Conservation (phyloP, 768 basidiomycete species). For the Suillus variegatus region DNA sequence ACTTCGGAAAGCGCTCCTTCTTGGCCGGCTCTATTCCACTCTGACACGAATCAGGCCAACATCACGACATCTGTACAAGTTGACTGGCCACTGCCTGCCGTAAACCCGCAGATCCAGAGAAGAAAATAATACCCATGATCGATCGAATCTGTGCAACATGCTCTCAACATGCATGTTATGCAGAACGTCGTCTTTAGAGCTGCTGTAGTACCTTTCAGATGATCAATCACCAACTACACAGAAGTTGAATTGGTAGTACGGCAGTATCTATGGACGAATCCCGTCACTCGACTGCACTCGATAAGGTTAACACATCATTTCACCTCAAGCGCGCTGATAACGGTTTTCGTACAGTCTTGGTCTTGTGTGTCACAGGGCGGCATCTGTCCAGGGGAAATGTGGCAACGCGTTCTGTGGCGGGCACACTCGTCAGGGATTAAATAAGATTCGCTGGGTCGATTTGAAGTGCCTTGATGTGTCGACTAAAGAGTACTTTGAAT, state of each 20-base stretch:
- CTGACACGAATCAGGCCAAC: constrained; percentile 10
- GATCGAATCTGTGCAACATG: constrained; percentile 5
- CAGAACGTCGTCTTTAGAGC: not conserved
- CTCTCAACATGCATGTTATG: not conserved
- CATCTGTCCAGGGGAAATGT: not conserved
- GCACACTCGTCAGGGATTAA: not conserved
- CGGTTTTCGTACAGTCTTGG: not conserved
- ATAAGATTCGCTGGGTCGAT: not conserved
- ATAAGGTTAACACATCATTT: not conserved
- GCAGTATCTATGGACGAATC: not conserved
- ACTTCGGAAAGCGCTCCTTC: constrained; percentile 6
- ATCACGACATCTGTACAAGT: constrained; percentile 5
- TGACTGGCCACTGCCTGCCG: not conserved
- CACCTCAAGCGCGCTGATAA: not conserved
- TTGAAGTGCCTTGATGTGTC: not conserved
- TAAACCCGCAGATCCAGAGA: constrained; percentile 1
- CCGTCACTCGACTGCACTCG: not conserved
- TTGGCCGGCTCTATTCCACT: constrained; percentile 11
- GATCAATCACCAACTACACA: not conserved
- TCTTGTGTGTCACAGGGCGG: not conserved
- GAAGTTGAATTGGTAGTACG: not conserved
- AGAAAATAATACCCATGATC: constrained; percentile 6
- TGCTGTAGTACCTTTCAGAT: constrained; percentile 4
- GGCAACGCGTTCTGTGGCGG: not conserved
- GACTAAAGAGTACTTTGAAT: not conserved